A percentile compares a stretch with the other conserved stretches of the same genome.
These are phyloP conservation scores for Carex myosuroides DNA, from an alignment of 176 grass and related monocot genomes.

Conservation along the genomic window DNA sequence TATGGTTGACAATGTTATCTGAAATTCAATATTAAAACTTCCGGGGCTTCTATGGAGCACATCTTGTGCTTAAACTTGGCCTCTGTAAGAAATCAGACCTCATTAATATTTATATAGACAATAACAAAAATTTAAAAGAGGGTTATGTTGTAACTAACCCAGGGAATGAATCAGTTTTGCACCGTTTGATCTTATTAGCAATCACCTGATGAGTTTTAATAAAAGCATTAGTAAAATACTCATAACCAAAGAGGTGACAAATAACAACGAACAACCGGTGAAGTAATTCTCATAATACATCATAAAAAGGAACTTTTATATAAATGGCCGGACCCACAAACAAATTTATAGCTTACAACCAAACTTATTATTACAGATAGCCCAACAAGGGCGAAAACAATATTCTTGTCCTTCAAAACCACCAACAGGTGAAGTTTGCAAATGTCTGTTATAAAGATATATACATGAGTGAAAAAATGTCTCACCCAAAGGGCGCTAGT, in stretches of 20 bases:
- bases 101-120: not conserved
- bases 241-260: constrained; percentile 1
- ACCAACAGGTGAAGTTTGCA: too few relatives aligned
- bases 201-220: constrained; percentile 49
- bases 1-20: not conserved
- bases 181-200: constrained; percentile 89
- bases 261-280: not conserved
- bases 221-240: not conserved
- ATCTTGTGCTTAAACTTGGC: not conserved
- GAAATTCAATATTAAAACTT: not conserved
- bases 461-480: too few relatives aligned
- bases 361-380: too few relatives aligned
- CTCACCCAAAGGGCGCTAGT: too few relatives aligned
- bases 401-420: too few relatives aligned
- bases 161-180: constrained; percentile 87
- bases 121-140: not conserved
- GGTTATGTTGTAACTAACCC: constrained; percentile 38
- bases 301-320: not conserved
- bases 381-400: too few relatives aligned
- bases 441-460: too few relatives aligned
- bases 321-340: too few relatives aligned
- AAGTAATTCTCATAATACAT: not conserved
- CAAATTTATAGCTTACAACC: too few relatives aligned
- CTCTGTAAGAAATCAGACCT: not conserved
- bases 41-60: not conserved